A percentile compares a stretch with the other conserved stretches of the same genome.
Conservation (phyloP, 2,329 filamentous ascomycete genomes). For the Calycina herbarum region DNA sequence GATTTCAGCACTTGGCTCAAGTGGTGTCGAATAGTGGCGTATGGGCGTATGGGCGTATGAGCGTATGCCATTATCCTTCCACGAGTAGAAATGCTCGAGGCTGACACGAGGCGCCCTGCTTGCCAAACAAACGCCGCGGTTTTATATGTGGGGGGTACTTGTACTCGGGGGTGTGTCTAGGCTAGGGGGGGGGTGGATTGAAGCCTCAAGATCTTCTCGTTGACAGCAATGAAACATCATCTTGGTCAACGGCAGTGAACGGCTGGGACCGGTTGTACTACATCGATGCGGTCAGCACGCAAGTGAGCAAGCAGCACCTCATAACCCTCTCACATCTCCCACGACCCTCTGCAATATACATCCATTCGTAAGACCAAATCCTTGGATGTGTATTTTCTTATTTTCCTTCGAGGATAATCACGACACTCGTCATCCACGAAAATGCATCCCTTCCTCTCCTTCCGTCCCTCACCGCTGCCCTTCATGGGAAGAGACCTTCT, state of each 20-base stretch:
- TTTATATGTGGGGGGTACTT: constrained; percentile 4
- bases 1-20: not conserved
- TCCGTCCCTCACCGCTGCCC: constrained; percentile 27
- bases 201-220: constrained; percentile 1
- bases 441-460: constrained; percentile 4
- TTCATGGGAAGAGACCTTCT: constrained; percentile 7
- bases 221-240: not conserved
- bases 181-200: not conserved
- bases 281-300: not conserved
- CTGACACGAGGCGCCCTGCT: constrained; percentile 29
- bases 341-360: not conserved
- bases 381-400: not conserved
- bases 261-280: constrained; percentile 4
- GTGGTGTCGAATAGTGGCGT: not conserved
- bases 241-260: constrained; percentile 1
- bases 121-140: not conserved
- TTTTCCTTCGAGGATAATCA: constrained; percentile 3
- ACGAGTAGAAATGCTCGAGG: constrained; percentile 28
- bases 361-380: not conserved
- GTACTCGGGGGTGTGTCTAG: too few relatives aligned
- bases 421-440: constrained; percentile 7
- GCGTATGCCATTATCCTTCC: constrained; percentile 15
- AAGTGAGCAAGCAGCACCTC: not conserved
- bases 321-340: not conserved
- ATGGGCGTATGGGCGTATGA: too few relatives aligned